Percentiles rank a stretch among this genome's conserved stretches.
These are phyloP conservation scores for Colletotrichum eremochloae DNA, from an alignment of 2,329 filamentous ascomycete species.

Conservation along the genomic window DNA sequence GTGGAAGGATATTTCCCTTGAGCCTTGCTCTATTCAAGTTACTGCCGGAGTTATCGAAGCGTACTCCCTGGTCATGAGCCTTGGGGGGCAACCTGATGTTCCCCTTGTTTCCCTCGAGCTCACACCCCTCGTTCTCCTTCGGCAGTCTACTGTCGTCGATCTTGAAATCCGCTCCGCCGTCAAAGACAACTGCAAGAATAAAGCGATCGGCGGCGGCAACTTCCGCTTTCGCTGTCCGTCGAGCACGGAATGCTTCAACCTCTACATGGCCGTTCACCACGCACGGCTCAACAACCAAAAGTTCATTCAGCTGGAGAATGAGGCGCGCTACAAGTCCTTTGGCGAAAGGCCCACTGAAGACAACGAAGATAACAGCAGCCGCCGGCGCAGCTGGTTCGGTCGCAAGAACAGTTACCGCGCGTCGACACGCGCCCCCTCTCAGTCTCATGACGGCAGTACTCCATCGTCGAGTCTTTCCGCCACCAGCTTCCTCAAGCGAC, in stretches of 20 bases:
- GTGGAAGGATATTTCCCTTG: conserved; percentile 70
- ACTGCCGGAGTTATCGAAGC: conserved; percentile 71
- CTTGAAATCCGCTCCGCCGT: conserved; percentile 93
- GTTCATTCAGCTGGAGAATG: conserved; percentile 78
- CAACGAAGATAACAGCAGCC: conserved; percentile 61
- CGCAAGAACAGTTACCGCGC: conserved; percentile 75
- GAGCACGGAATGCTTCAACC: conserved; percentile 80
- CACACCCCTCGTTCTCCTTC: conserved; percentile 89
- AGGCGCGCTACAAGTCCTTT: conserved; percentile 79
- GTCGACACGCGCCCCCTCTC: conserved; percentile 71
- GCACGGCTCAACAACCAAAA: conserved; percentile 93
- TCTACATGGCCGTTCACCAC: conserved; percentile 90
- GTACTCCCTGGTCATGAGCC: conserved; percentile 57
- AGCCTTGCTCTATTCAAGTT: conserved; percentile 68
- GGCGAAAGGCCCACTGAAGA: conserved; percentile 68
- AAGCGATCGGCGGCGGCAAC: conserved; percentile 75
- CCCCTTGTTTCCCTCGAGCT: conserved; percentile 82
- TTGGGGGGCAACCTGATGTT: conserved; percentile 46
- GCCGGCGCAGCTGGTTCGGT: conserved; percentile 70
- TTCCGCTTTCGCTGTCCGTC: conserved; percentile 91
- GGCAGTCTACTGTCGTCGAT: conserved; percentile 91
- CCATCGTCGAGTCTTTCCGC: conserved; percentile 73
- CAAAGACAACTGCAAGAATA: conserved; percentile 77
- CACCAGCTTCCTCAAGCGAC: conserved; percentile 81
- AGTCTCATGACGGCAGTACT: conserved; percentile 79